Evolutionary conservation across 345 rosid species (phyloP), one percentile per base, ranked within the genome.

Genomic region (Citrus unshiu): DNA sequence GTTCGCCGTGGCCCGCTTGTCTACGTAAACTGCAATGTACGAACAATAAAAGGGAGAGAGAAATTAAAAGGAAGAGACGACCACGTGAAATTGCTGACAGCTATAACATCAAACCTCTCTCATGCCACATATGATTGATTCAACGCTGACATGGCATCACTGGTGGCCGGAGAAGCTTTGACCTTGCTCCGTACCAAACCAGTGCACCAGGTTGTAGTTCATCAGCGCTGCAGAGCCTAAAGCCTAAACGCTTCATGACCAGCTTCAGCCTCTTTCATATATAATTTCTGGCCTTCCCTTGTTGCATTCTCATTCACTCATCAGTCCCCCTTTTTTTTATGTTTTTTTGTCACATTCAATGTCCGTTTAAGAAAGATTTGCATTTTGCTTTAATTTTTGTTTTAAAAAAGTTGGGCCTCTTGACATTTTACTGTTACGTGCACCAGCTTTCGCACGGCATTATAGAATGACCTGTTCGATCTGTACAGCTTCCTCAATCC

Each of bases 81-180:
- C 78, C 78, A 76, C 78, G 78, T 76, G 72, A 46, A 76, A 65
- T 14, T 34, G 35, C 64, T 65, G 64, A 66, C 72, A 39, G 35
- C 7, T 22, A n/a, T 22, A 24, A 72, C 9, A 72, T 54, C 22
- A 54, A 6, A 29, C 10, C 6, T 29, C 8, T 74, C 9, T 74
- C 10, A 30, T 66, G 56, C 64, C 79, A 76, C 73, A 72, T 76
- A 35, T 35, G 73, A 76, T 19, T 29, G 57, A 76, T 10, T 29
- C 25, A 5, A 24, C 35, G n/a, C 24, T 18, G 73, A 54, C 32
- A 25, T 66, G 65, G 69, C 81, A 70, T 27, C 22, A 56, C 69
- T n/a, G n/a, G 73, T 32, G 59, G 68, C 19, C 12, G 56, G 25
- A 9, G 22, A 59, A 34, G 6, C 46, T 77, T 74, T 80, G 79